Evolutionary conservation across 176 grass and related monocot species (phyloP).

Genomic region (Oryza meridionalis): DNA sequence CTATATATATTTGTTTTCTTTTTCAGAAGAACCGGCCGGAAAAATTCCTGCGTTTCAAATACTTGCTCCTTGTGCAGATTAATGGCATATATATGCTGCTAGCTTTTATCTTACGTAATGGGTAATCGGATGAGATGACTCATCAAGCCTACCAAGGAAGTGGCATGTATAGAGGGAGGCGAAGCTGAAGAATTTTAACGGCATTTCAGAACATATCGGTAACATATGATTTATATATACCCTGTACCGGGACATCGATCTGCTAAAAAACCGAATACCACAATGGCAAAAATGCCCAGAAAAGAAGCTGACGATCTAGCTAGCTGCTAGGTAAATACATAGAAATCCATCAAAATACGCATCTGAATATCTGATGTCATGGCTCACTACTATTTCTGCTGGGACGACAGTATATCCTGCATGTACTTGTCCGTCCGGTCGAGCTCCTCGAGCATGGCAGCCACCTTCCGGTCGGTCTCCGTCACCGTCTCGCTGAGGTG

Average conservation of each 20-base stretch:
- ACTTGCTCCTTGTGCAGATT: background rate
- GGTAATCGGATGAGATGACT: background rate
- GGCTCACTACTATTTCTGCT: constrained; percentile 37
- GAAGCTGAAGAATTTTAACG: constrained; percentile 21
- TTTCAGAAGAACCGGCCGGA: background rate
- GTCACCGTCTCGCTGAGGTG: constrained; percentile 64
- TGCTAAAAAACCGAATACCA: constrained; percentile 8
- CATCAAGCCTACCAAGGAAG: background rate
- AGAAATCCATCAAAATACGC: background rate
- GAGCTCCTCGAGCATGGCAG: constrained; percentile 61
- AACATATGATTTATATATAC: constrained; percentile 40
- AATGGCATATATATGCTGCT: background rate
- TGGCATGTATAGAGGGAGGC: background rate
- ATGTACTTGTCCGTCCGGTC: constrained; percentile 66
- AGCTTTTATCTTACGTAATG: background rate
- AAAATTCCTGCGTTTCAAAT: background rate
- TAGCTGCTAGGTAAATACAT: constrained; percentile 2
- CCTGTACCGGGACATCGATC: background rate
- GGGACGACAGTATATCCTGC: constrained; percentile 55
- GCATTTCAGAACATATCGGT: background rate
- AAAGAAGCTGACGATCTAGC: constrained; percentile 2
- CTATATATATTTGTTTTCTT: background rate
- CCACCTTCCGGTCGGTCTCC: constrained; percentile 63
- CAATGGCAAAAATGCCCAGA: constrained; percentile 10
- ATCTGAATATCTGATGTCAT: background rate